phyloP scores from a whole-genome alignment of 2,329 filamentous ascomycete species.

The Fusarium sp. region DNA sequence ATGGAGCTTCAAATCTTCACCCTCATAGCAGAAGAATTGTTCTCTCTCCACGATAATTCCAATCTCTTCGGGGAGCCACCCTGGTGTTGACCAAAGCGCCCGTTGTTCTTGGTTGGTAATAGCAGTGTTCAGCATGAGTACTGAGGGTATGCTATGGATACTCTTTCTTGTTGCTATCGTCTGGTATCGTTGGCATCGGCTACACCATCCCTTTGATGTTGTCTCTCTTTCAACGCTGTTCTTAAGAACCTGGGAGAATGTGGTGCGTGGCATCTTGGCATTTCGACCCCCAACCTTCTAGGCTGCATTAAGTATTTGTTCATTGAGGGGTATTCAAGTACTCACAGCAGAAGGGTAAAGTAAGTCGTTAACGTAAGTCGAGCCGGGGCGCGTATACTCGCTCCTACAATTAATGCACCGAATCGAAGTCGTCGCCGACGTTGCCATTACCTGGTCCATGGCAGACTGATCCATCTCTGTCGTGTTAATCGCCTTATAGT shows the following conservation, averaged over 20 bases:
- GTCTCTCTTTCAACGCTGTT: conserved; percentile 90
- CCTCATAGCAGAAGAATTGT: conserved; percentile 96
- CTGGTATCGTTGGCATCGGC: conserved; percentile 89
- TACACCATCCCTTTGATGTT: conserved; percentile 92
- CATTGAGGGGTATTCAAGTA: background rate
- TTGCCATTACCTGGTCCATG: conserved; percentile 80
- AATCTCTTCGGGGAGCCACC: conserved; percentile 94
- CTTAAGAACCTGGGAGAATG: conserved; percentile 93
- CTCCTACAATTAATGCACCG: conserved; percentile 88
- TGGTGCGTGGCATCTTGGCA: conserved; percentile 65
- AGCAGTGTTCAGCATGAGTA: conserved; percentile 90
- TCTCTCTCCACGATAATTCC: conserved; percentile 90
- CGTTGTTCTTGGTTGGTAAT: conserved; percentile 78
- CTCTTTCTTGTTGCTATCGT: conserved; percentile 86
- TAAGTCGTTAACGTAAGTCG: conserved; percentile 85
- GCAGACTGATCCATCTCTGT: conserved; percentile 72
- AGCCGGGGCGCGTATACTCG: conserved; percentile 83
- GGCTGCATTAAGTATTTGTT: conserved; percentile 9
- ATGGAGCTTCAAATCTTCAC: conserved; percentile 85
- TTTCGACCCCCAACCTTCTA: conserved; percentile 62
- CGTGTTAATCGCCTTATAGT: conserved; percentile 76
- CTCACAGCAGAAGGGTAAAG: conserved; percentile 72
- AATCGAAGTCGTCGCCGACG: conserved; percentile 77
- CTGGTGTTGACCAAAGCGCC: conserved; percentile 86
- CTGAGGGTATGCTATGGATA: conserved; percentile 82